Evolutionary conservation across 176 grass and related monocot species (phyloP).

Genomic region (Aegilops sharonensis): DNA sequence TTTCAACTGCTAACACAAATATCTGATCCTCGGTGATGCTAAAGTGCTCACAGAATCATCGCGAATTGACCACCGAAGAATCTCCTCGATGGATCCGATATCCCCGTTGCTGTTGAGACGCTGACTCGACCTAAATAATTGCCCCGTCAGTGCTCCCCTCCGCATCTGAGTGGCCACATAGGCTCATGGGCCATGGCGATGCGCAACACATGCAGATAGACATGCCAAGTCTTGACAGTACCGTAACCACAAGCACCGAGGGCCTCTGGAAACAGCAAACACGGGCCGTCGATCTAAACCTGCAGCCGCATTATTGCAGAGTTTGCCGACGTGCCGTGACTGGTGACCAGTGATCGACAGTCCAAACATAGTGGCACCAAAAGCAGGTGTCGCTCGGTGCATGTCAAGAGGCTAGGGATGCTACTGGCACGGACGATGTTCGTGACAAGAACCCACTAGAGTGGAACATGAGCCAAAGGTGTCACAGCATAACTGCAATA

Average conservation of each 20-base stretch:
- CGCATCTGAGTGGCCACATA: too few relatives aligned
- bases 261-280: not conserved
- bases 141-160: not conserved
- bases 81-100: slow-evolving; percentile 11
- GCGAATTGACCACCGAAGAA: slow-evolving; percentile 23
- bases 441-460: slow-evolving; percentile 33
- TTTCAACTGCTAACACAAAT: not conserved
- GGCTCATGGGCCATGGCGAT: not conserved
- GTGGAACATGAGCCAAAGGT: slow-evolving; percentile 12
- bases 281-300: not conserved
- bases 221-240: not conserved
- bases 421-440: slow-evolving; percentile 3
- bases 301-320: not conserved
- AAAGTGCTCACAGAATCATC: slow-evolving; percentile 29
- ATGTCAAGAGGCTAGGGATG: slow-evolving; percentile 4
- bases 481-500: slow-evolving; percentile 18
- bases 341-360: not conserved
- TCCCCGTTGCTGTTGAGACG: slow-evolving; percentile 12
- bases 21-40: not conserved
- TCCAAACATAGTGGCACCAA: slow-evolving; percentile 9
- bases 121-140: slow-evolving; percentile 26
- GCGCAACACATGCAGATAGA: not conserved
- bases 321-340: not conserved
- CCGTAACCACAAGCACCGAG: not conserved
- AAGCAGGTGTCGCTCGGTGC: not conserved